Evolutionary conservation across 441 rosid species (phyloP).

Genomic region (Adansonia rubrostipa): DNA sequence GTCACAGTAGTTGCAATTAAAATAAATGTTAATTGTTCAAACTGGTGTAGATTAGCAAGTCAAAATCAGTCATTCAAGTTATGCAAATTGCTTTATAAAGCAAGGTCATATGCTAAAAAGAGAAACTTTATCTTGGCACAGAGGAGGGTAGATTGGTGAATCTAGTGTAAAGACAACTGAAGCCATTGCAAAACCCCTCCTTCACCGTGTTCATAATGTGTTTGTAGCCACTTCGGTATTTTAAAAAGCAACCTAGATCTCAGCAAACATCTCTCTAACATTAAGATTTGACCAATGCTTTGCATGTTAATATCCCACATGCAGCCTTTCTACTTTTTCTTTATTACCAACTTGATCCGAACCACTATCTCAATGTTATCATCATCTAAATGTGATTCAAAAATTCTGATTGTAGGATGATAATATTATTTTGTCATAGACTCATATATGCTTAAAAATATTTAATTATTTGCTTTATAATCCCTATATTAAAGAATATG

Average conservation of each 20-base stretch:
- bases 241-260: slow-evolving; percentile 18
- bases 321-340: slow-evolving; percentile 1
- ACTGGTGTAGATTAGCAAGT: not conserved
- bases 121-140: slow-evolving; percentile 10
- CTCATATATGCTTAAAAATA: not conserved
- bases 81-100: not conserved
- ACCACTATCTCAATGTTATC: not conserved
- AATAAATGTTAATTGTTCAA: slow-evolving; percentile 13
- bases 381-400: slow-evolving; percentile 5
- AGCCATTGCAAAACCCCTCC: not conserved
- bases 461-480: not conserved
- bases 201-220: not conserved
- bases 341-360: slow-evolving; percentile 8
- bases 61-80: slow-evolving; percentile 2
- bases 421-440: not conserved
- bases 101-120: not conserved
- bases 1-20: slow-evolving; percentile 36
- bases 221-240: not conserved
- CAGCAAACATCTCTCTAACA: not conserved
- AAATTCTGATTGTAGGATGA: not conserved
- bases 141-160: not conserved
- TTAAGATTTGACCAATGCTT: not conserved
- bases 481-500: not conserved
- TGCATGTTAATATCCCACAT: not conserved
- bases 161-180: not conserved